Conservation (phyloP, 78 protist species). For the Paratrimastix pyriformis region DNA sequence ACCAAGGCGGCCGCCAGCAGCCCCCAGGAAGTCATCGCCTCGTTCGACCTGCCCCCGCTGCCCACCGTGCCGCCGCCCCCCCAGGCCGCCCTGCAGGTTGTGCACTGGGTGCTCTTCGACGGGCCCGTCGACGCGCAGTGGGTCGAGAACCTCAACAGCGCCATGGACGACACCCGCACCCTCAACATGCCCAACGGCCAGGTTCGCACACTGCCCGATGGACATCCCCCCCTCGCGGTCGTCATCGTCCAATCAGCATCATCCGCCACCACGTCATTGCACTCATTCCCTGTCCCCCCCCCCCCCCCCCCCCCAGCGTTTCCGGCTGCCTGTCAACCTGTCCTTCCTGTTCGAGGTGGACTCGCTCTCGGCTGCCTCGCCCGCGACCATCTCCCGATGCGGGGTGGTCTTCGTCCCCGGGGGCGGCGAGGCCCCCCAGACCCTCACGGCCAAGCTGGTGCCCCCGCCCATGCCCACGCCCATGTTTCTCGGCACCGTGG, state of each 20-base stretch:
- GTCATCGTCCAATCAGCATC: too few species aligned
- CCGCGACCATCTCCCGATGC: conserved; percentile 73
- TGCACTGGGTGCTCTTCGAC: conserved; percentile 60
- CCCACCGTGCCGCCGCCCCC: conserved; percentile 1
- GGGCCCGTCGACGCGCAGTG: conserved; percentile 70
- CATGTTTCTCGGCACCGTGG: too few species aligned
- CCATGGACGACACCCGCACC: conserved; percentile 63
- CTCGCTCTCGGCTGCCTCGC: conserved; percentile 67
- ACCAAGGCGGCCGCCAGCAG: too few species aligned
- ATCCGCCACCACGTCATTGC: too few species aligned
- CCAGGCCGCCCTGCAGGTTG: not conserved
- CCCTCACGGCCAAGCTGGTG: too few species aligned
- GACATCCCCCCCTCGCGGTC: conserved; percentile 41
- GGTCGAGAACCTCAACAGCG: conserved; percentile 74
- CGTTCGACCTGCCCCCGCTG: too few species aligned
- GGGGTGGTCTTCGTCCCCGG: conserved; percentile 80
- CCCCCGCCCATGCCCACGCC: too few species aligned
- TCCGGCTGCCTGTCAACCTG: too few species aligned
- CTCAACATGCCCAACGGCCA: conserved; percentile 58
- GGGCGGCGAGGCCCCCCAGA: too few species aligned
- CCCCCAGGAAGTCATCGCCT: too few species aligned
- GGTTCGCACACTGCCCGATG: conserved; percentile 46
- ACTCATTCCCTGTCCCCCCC: too few species aligned
- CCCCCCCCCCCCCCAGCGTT: too few species aligned
- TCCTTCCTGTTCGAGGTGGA: conserved; percentile 74